Evolutionary conservation across 257 asterid species (phyloP), one percentile per base, ranked within the genome.

Genomic region (Solanum virginianum): DNA sequence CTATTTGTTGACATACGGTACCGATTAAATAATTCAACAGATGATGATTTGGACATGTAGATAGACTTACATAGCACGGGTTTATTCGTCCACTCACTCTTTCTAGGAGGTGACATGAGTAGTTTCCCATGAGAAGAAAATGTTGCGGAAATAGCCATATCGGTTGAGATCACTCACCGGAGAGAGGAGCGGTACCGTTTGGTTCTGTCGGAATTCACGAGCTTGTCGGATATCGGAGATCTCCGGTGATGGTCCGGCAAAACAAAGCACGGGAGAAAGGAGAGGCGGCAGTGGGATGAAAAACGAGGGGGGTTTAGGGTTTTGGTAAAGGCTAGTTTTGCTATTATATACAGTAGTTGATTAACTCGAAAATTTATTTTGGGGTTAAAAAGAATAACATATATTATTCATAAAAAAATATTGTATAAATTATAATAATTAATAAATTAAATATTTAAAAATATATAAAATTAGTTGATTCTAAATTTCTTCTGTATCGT

Each of bases 1-100:
- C 89, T 85, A 80, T 83, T 70, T n/a, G 71, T 81, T 62, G 56
- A 45, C 54, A 88, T 60, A 11, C 59, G 75, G 63, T 69, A 85
- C 51, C 89, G 86, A 51, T 26, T 69, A 7, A 29, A 56, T 54
- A 56, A 69, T 83, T 83, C 79, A 66, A 29, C 68, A 32, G 53
- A n/a, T 29, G 54, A 43, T 36, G 84, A 81, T 55, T 39, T 81
- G 8, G 47, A 65, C 72, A 18, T 36, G 36, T 81, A 57, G 10
- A 59, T 59, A 56, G 84, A n/a, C 17, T 66, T 83, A 77, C 15
- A 51, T 62, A 8, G 43, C 45, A 75, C 22, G 4, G 82, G 82
- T 51, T 47, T 62, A 39, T 75, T 75, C 14, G 55, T 16, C 82
- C 63, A 77, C 26, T 14, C 22, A 51, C 82, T 77, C 45, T 24